Evolutionary conservation across 2,329 filamentous ascomycete species (phyloP).

Genomic region (Samsoniella hepiali): DNA sequence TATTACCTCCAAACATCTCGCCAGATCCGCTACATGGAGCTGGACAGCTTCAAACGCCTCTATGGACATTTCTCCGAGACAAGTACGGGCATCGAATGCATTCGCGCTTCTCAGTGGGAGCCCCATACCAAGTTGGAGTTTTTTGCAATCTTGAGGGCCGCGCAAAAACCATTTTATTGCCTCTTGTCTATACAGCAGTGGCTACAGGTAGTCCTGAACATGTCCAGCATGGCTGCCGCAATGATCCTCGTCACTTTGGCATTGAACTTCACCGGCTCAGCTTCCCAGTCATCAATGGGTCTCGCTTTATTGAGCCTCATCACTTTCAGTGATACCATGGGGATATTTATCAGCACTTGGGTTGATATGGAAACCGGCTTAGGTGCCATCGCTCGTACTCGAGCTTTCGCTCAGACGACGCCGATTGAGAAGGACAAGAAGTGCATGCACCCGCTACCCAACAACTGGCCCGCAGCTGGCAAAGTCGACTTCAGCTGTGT

Average conservation of each 20-base stretch:
- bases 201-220: constrained; percentile 42
- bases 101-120: constrained; percentile 26
- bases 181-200: constrained; percentile 46
- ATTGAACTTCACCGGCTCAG: too few relatives aligned
- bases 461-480: background rate
- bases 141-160: constrained; percentile 36
- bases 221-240: constrained; percentile 25
- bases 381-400: too few relatives aligned
- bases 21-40: constrained; percentile 51
- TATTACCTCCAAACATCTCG: constrained; percentile 47
- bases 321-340: constrained; percentile 23
- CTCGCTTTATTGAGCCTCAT: constrained; percentile 32
- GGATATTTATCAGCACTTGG: too few relatives aligned
- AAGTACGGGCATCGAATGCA: constrained; percentile 24
- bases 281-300: constrained; percentile 35
- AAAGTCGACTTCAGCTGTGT: background rate
- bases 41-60: constrained; percentile 49
- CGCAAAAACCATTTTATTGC: constrained; percentile 29
- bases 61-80: constrained; percentile 38
- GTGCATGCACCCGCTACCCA: too few relatives aligned
- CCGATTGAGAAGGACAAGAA: too few relatives aligned
- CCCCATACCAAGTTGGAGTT: constrained; percentile 38
- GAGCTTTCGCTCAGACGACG: too few relatives aligned
- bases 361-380: too few relatives aligned
- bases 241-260: too few relatives aligned